Evolutionary conservation across 2,329 filamentous ascomycete species (phyloP).

Genomic region (Cladobotryum mycophilum): DNA sequence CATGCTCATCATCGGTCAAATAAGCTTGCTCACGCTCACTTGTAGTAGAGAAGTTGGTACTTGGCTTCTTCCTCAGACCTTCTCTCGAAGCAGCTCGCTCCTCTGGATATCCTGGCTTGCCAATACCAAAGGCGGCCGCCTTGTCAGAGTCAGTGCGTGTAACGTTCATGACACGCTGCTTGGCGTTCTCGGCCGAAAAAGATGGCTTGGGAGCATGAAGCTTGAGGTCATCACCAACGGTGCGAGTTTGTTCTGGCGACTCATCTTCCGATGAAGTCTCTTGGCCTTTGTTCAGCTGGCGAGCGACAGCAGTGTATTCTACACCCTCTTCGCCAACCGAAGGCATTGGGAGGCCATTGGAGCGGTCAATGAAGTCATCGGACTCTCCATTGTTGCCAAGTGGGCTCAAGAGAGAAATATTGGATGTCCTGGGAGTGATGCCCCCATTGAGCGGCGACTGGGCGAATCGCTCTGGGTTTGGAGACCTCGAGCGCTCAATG

Average conservation of each 20-base stretch:
- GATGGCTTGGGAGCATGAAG: conserved; percentile 87
- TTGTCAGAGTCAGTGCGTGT: conserved; percentile 87
- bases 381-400: conserved; percentile 27
- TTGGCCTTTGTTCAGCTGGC: conserved; percentile 30
- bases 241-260: conserved; percentile 65
- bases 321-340: conserved; percentile 83
- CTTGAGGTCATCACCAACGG: conserved; percentile 72
- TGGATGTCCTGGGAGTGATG: conserved; percentile 44
- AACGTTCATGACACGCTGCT: conserved; percentile 73
- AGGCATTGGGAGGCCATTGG: conserved; percentile 74
- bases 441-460: conserved; percentile 79
- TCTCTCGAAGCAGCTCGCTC: conserved; percentile 36
- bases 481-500: conserved; percentile 69
- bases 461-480: conserved; percentile 70
- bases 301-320: conserved; percentile 65
- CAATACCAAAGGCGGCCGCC: conserved; percentile 79
- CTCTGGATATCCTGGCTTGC: conserved; percentile 56
- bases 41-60: conserved; percentile 50
- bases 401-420: conserved; percentile 28
- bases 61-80: conserved; percentile 58
- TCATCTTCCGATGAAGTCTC: conserved; percentile 23
- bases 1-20: conserved; percentile 66
- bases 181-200: conserved; percentile 72
- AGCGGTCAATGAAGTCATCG: conserved; percentile 48
- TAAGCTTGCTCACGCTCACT: conserved; percentile 43